Conservation (phyloP, 1,139 yeast species). For the Kodamaea arcana region DNA sequence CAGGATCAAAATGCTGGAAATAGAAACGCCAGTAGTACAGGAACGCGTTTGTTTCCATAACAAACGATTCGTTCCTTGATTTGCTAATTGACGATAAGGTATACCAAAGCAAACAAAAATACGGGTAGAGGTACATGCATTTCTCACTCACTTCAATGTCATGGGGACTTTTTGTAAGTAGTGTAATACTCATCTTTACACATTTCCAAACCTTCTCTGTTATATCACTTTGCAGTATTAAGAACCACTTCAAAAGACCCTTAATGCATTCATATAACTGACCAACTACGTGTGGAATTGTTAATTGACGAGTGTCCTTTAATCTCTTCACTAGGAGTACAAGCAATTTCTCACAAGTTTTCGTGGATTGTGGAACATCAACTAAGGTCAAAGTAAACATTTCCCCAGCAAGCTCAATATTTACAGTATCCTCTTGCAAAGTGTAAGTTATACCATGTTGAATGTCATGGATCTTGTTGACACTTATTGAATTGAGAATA, state of each 20-base stretch:
- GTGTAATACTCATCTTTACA: constrained; percentile 2
- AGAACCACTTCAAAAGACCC: constrained; percentile 29
- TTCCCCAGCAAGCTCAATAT: constrained; percentile 17
- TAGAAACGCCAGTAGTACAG: constrained; percentile 11
- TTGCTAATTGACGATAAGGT: constrained; percentile 3
- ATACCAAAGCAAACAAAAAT: constrained; percentile 21
- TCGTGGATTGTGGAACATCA: constrained; percentile 18
- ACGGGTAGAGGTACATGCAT: constrained; percentile 16
- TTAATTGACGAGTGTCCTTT: constrained; percentile 1
- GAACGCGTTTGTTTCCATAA: constrained; percentile 1
- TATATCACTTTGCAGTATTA: constrained; percentile 29
- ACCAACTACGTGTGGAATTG: background rate
- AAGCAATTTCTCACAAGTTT: constrained; percentile 14
- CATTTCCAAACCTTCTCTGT: constrained; percentile 10
- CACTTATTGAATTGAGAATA: constrained; percentile 18
- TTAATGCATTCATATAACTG: constrained; percentile 20
- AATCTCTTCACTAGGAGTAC: constrained; percentile 6
- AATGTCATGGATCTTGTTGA: constrained; percentile 19
- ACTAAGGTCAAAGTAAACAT: constrained; percentile 25
- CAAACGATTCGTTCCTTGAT: background rate
- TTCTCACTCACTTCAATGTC: constrained; percentile 3
- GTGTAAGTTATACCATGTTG: constrained; percentile 22
- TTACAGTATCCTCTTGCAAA: constrained; percentile 17
- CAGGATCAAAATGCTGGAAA: constrained; percentile 5
- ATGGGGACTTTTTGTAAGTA: background rate